phyloP scores from a whole-genome alignment of 139 green algal species.

The Chlorella sorokiniana region DNA sequence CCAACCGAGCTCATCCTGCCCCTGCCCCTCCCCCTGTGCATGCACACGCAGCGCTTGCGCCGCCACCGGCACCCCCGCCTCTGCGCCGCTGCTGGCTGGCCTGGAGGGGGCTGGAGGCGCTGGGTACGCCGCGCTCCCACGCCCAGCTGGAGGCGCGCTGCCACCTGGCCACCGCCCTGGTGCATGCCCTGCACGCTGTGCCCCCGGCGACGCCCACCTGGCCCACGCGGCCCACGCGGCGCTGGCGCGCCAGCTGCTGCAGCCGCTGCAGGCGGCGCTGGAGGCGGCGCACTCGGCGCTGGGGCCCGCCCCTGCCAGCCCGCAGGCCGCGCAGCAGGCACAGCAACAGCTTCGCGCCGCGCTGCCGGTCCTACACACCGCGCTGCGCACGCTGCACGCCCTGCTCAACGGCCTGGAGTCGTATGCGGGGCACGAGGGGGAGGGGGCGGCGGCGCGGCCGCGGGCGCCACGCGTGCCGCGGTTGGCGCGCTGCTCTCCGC shows the following conservation, averaged over 20 bases:
- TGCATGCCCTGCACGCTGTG: constrained; percentile 24
- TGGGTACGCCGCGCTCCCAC: neutral
- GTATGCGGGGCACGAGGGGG: constrained; percentile 2
- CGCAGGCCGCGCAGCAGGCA: neutral
- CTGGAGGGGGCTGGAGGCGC: constrained; percentile 14
- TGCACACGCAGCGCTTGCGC: neutral
- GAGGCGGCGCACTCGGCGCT: neutral
- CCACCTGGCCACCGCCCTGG: constrained; percentile 19
- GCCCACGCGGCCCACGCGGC: neutral
- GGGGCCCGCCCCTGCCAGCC: neutral
- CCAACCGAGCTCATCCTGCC: neutral
- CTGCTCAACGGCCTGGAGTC: constrained; percentile 34
- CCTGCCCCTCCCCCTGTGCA: neutral
- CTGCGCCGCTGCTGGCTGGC: neutral
- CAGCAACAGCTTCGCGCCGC: neutral
- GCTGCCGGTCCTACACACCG: constrained; percentile 14
- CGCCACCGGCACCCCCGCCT: constrained; percentile 1
- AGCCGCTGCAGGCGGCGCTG: neutral
- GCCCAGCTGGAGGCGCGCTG: constrained; percentile 2
- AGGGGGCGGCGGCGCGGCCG: neutral
- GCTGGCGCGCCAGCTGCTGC: constrained; percentile 9
- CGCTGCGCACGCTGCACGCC: constrained; percentile 22
- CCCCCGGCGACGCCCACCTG: neutral
- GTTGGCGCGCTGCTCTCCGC: constrained; percentile 9
- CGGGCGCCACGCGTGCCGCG: neutral